Evolutionary conservation across 805 yeast genomes (phyloP), one percentile per base, ranked within the genome.

Genomic region (Candida nitratophila): DNA sequence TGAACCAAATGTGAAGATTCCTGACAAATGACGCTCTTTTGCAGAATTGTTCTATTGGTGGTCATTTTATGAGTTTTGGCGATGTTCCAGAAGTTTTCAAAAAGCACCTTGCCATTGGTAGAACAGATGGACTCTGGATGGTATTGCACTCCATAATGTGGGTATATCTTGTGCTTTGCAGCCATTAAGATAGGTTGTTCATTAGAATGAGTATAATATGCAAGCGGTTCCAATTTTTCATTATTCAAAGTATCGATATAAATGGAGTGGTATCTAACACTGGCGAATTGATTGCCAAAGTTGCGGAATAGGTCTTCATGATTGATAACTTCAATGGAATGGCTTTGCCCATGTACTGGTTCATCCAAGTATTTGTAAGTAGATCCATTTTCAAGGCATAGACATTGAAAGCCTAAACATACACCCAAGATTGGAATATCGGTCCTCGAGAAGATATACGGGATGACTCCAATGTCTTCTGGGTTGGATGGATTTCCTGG

Each of bases 111-210:
- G 2, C 99, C 99, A 39, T 65, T 53, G 14, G 71, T 67, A 0
- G 97, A 88, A 53, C 96, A 87, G 34, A 91, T 79, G 1, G 96
- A 88, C 57, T 93, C 99, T 0, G 99, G 99, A 56, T 93, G 99
- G 56, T 90, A 95, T 56, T 93, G 99, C 2, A 93, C 97, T 0
- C 96, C 99, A 60, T 71, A 91, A 66, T 84, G 85, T 0, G 97
- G 97, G 19, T 66, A 63, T 0, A 32, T 17, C 0, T 40, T 51
- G 55, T 86, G 90, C 55, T 67, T 74, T 0, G 75, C 93, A 0
- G 95, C 96, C 99, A 93, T 93, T 27, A 87, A 58, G 5, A 84
- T 64, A 4, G 9, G 17, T 34, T 56, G 55, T 2, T 45, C 46
- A 15, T 67, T 58, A 15, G 58, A 69, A 42, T 70, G 76, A n/a